Conservation (phyloP, 345 rosid genomes). For the Barbarea vulgaris region DNA sequence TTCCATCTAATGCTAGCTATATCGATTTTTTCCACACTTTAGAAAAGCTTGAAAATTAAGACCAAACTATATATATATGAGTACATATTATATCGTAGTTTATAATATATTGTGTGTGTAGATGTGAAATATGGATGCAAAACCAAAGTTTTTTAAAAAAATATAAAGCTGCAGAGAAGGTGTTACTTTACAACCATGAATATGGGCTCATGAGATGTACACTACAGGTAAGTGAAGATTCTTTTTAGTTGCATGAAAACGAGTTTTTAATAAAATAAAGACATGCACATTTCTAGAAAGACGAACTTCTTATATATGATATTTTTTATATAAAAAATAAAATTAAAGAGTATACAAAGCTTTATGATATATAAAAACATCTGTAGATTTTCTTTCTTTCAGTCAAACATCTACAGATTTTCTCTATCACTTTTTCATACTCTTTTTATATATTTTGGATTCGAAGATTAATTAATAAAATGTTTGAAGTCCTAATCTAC, state of each 20-base stretch:
- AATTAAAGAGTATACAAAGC: not conserved
- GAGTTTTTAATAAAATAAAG: constrained; percentile 11
- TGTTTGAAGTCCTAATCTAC: not conserved
- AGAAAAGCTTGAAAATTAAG: not conserved
- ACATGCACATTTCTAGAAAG: constrained; percentile 38
- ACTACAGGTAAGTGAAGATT: constrained; percentile 26
- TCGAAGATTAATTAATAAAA: not conserved
- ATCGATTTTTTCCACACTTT: not conserved
- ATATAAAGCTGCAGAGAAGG: constrained; percentile 33
- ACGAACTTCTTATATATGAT: constrained; percentile 11
- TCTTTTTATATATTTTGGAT: not conserved
- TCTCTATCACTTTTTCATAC: not conserved
- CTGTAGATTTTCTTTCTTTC: not conserved
- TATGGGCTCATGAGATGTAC: constrained; percentile 35
- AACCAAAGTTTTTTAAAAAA: not conserved
- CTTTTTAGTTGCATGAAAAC: constrained; percentile 36
- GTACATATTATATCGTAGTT: constrained; percentile 6
- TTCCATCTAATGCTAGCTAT: not conserved
- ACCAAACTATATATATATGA: constrained; percentile 15
- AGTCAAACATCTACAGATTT: not conserved
- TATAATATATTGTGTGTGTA: not conserved
- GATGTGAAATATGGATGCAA: constrained; percentile 18
- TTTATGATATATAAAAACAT: not conserved
- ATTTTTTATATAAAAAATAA: not conserved
- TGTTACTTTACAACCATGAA: constrained; percentile 34